phyloP scores from a whole-genome alignment of 78 protist species.

The Monocercomonoides exilis region DNA sequence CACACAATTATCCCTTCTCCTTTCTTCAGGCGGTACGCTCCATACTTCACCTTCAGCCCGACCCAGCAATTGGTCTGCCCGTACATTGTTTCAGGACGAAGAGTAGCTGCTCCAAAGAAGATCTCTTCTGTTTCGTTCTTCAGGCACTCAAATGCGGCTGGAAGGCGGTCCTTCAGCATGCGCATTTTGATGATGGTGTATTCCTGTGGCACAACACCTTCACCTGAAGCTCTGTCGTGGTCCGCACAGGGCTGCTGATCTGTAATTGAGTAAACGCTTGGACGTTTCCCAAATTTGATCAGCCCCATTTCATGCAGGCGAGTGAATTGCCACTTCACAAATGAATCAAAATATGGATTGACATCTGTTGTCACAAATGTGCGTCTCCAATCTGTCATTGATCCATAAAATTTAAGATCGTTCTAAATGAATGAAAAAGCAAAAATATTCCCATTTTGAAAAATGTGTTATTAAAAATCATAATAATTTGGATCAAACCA shows the following conservation, averaged over 20 bases:
- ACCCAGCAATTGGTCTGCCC: slow-evolving; percentile 99
- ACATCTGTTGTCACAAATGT: slow-evolving; percentile 96
- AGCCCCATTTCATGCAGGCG: slow-evolving; percentile 48
- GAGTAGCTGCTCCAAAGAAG: slow-evolving; percentile 91
- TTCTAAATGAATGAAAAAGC: not conserved
- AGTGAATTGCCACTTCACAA: slow-evolving; percentile 96
- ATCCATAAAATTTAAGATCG: slow-evolving; percentile 80
- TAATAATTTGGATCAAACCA: too few relatives aligned
- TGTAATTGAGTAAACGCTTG: slow-evolving; percentile 75
- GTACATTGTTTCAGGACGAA: slow-evolving; percentile 99
- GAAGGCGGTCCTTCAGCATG: slow-evolving; percentile 53
- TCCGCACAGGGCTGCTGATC: slow-evolving; percentile 98
- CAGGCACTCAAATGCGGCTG: slow-evolving; percentile 35
- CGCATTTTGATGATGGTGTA: slow-evolving; percentile 84
- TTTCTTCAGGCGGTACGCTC: slow-evolving; percentile 61
- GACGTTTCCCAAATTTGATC: slow-evolving; percentile 65
- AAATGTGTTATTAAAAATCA: too few relatives aligned
- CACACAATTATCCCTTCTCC: slow-evolving; percentile 57
- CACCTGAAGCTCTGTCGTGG: slow-evolving; percentile 89
- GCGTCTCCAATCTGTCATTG: slow-evolving; percentile 91
- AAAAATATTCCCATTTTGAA: too few relatives aligned
- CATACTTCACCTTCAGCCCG: slow-evolving; percentile 79
- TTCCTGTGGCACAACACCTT: slow-evolving; percentile 67
- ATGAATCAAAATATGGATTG: slow-evolving; percentile 96
- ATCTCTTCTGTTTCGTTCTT: slow-evolving; percentile 45